phyloP scores from a whole-genome alignment of 192 early-diverging fungal genomes.

The Coemansia asiatica region DNA sequence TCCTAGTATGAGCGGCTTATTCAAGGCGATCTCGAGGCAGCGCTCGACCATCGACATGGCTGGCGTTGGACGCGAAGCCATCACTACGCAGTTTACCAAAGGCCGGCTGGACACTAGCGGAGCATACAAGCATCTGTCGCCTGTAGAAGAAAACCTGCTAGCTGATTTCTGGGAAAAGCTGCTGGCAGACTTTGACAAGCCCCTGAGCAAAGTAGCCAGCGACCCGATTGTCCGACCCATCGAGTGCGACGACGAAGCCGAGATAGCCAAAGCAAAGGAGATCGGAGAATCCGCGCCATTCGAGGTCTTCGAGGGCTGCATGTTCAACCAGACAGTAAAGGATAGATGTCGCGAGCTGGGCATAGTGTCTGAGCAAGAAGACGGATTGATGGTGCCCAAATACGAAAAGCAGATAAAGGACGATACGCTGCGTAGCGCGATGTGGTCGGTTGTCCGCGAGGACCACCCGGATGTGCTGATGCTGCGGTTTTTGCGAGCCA shows the following conservation, averaged over 20 bases:
- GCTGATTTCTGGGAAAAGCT: constrained; percentile 50
- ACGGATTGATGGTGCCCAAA: constrained; percentile 35
- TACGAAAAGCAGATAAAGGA: constrained; percentile 24
- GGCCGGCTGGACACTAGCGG: constrained; percentile 44
- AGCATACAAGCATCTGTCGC: constrained; percentile 30
- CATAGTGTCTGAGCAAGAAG: constrained; percentile 7
- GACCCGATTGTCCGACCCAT: constrained; percentile 37
- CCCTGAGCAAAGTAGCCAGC: constrained; percentile 26
- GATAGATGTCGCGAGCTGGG: constrained; percentile 40
- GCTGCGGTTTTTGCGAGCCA: constrained; percentile 79
- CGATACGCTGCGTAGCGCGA: constrained; percentile 56
- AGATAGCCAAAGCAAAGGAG: constrained; percentile 37
- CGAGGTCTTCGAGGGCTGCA: constrained; percentile 49
- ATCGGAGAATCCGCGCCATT: constrained; percentile 34
- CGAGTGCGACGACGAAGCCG: constrained; percentile 38
- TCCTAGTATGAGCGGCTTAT: constrained; percentile 33
- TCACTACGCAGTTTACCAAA: constrained; percentile 50
- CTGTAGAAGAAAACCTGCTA: constrained; percentile 43
- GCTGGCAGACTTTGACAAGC: constrained; percentile 52
- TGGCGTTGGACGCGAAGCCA: constrained; percentile 33
- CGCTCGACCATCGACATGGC: constrained; percentile 35
- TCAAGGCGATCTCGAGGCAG: constrained; percentile 51
- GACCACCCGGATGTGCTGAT: constrained; percentile 74
- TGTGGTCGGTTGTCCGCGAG: constrained; percentile 63
- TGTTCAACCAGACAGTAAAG: constrained; percentile 47